Evolutionary conservation across 805 yeast genomes (phyloP), one percentile per base, ranked within the genome.

Genomic region (Yamadazyma sp.): DNA sequence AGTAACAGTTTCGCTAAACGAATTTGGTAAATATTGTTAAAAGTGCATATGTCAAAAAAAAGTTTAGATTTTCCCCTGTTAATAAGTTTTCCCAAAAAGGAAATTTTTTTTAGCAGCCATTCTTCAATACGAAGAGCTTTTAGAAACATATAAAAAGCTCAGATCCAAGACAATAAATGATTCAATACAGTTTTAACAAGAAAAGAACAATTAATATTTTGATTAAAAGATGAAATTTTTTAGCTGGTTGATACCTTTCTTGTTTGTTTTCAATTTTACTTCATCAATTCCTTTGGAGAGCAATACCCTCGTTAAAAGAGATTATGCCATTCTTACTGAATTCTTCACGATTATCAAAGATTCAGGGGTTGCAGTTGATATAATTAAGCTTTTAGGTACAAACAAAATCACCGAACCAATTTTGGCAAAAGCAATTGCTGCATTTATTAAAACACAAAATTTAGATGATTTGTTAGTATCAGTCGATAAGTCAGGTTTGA

Each of bases 401-500:
- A 42, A 49, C 27, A 44, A 46, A 7, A 28, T 58, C 19, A 56
- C 60, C n/a, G 57, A 56, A 33, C 48, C 49, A 14, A 50, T 49
- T 20, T 46, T 53, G 20, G 51, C 48, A 15, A 38, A 44, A 20
- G 56, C 52, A 20, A 47, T 52, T 35, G 58, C 46, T 23, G 49
- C 41, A 8, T 52, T 55, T 30, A 36, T 58, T 21, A 41, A 51
- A 27, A 27, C 45, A 8, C 47, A 44, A 24, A 50, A 55, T 34
- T 48, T 56, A 31, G 36, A 47, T 2, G 45, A 43, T 30, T 37
- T 58, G 17, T 44, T 58, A 27, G 24, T 23, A 16, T 48, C 56
- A 4, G 55, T 54, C 16, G 60, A 55, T 29, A 38, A 50, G 21
- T 55, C 60, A 7, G 51, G 52, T 7, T 47, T 56, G 29, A 53